Base-by-base conservation (phyloP, 108 stramenopile genomes). In the Nitzschia palea region DNA sequence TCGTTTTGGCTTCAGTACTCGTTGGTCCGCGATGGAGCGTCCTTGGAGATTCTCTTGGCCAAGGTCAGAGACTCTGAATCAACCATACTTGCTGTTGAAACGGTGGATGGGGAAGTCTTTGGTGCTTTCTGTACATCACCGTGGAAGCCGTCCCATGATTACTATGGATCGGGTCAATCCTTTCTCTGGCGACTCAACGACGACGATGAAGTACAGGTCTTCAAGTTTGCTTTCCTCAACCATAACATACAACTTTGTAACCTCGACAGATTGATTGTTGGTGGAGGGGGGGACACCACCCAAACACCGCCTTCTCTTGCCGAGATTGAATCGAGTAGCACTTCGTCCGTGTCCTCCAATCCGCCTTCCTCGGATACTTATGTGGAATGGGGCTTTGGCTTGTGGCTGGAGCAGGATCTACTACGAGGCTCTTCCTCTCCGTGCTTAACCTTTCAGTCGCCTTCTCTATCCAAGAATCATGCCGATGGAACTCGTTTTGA, bases 1-100 rank as follows among this genome's bases (percentile, higher is more conserved):
- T 88, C 87, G 48, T 88, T 85, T 62, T 92, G 84, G 86, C 45
- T 89, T 55, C 86, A 87, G 51, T 91, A 85, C 48, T 80, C 79
- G 20, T 56, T 92, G 25, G 72, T 87, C 0, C 80, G 91, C 0
- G 91, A 93, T 74, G 91, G 91, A 18, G 86, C 91, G 5, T 78
- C 74, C n/a, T 34, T 93, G 45, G 68, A 82, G 22, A 70, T 81
- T 20, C 44, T 93, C 26, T 48, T 80, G 36, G 44, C 76, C 31
- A 66, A 79, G 51, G 72, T 75, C 14, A 55, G 81, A 28, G 79
- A 76, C 23, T 67, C 86, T 12, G 76, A 71, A 30, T 62, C 83
- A 36, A 71, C 83, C 29, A 52, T 90, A 30, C 58, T 90, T 4
- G 89, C 89, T 31, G 67, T 90, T 55, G 89, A 90, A 68, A 90